Base-by-base conservation (phyloP, 1,284 basidiomycete species). In the Apiotrichum veenhuisii region DNA sequence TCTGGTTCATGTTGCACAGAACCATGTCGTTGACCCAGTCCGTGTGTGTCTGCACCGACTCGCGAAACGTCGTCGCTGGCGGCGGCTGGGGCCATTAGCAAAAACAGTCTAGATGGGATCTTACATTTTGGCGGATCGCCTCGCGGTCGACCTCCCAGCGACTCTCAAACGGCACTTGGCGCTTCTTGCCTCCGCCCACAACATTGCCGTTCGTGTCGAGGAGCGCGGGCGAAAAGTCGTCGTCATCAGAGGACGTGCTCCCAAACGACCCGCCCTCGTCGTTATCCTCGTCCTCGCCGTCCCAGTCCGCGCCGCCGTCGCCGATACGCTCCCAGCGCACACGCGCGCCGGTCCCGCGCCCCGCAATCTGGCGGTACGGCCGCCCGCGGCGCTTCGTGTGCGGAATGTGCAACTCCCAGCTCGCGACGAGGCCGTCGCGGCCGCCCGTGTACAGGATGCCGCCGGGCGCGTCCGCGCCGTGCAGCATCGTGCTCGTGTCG, bases 21-120 rank as follows among this genome's bases (percentile, higher is more conserved):
- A 94, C 72, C 57, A 98, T 85, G 69, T 98, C 95, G 75, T 97
- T 98, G 46, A 98, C 86, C 96, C 95, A 98, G 77, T 98, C 93
- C 0, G 87, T 86, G 70, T 95, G 91, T 12, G 85, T 83, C 73
- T 95, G 91, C 5, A 86, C 85, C 57, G 85, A 87, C 74, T 94
- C 90, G 46, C 92, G 82, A 70, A 93, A 94, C 2, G 63, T 70
- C 12, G 76, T 78, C 18, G 71, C 57, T 14, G 65, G 63, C 2
- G 71, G 71, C 44, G 66, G 40, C 46, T 62, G 55, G 15, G 5
- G 20, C 34, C n/a, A 46, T 25, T 30, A 26, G 9, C 14, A 10
- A 26, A 22, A 25, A 9, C 18, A 9, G 26, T 26, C 9, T 34
- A 14, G 5, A 20, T 14, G n/a, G 7, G 2, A 23, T 36, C 63